Base-by-base conservation (phyloP, 768 basidiomycete genomes). In the Tylopilus balloui region DNA sequence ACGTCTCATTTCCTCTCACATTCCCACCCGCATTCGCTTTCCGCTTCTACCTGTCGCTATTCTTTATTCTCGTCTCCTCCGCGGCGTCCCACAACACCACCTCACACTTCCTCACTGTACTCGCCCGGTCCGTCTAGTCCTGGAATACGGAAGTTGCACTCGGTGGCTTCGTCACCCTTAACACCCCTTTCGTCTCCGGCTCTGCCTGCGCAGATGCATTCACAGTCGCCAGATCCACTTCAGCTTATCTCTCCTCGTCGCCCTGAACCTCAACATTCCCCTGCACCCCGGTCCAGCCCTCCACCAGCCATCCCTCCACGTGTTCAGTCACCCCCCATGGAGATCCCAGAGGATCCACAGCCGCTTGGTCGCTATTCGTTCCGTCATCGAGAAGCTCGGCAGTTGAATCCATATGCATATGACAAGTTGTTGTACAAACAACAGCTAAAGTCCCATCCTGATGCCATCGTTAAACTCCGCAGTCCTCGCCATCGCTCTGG, bases 381-480 rank as follows among this genome's bases (percentile, higher is more conserved):
- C 31, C 80, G 86, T 29, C 57, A 60, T 39, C 78, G 87, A 19
- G 68, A 75, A 27, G 63, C 73, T 31, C 70, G 74, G 17, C 87
- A 89, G 58, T 51, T 81, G 14, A 73, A 78, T 12, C 87, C 87
- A 1, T 89, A 83, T 56, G 73, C 71, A 11, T 73, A 74, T 28
- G 86, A 88, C 50, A 69, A 76, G 44, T 35, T 69, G 11, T 34
- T 65, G 31, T 88, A 88, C 61, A 74, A 78, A 47, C 63, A 65
- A 13, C 72, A 75, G 43, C 64, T 88, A 53, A 71, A 71, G 25
- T 55, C 61, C 1, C 77, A 74, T 52, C 86, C 85, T 3, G 88
- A 88, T 19, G 87, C 87, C 1, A 79, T 88, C 36, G 73, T 89
- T 38, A 80, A 77, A 47, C 48, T 73, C 21, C 65, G 59, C 40